Conservation (phyloP, 2,329 filamentous ascomycete genomes). For the Didymella arachidicola region DNA sequence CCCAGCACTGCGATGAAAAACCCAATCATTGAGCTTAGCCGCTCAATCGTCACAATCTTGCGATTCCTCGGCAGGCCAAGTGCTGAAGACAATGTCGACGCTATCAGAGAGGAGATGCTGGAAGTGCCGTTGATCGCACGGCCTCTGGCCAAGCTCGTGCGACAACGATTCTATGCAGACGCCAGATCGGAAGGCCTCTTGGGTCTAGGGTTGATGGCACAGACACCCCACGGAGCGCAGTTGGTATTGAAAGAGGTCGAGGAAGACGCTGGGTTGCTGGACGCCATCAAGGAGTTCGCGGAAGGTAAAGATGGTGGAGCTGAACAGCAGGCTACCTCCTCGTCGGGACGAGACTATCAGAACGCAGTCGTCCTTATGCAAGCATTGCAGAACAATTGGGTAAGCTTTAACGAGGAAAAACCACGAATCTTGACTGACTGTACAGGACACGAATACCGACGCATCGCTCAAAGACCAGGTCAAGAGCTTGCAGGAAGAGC, state of each 20-base stretch:
- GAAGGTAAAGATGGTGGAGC: slow-evolving; percentile 36
- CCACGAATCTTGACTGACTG: slow-evolving; percentile 21
- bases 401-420: slow-evolving; percentile 25
- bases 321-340: slow-evolving; percentile 30
- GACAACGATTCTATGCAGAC: slow-evolving; percentile 48
- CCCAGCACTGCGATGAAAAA: slow-evolving; percentile 51
- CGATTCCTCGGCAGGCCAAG: slow-evolving; percentile 30
- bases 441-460: slow-evolving; percentile 36
- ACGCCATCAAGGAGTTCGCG: slow-evolving; percentile 46
- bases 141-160: slow-evolving; percentile 44
- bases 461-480: slow-evolving; percentile 33
- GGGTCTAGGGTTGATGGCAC: slow-evolving; percentile 47
- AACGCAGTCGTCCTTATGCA: slow-evolving; percentile 49
- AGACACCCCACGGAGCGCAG: slow-evolving; percentile 39
- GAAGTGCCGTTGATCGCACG: slow-evolving; percentile 40
- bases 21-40: slow-evolving; percentile 44
- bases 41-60: slow-evolving; percentile 30
- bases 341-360: slow-evolving; percentile 43
- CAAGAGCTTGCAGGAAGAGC: slow-evolving; percentile 31
- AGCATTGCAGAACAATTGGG: slow-evolving; percentile 44
- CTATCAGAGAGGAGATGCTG: slow-evolving; percentile 37
- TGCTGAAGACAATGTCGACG: slow-evolving; percentile 34
- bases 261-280: slow-evolving; percentile 39
- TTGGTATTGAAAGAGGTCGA: slow-evolving; percentile 41
- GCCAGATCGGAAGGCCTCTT: slow-evolving; percentile 48